A percentile compares a stretch with the other conserved stretches of the same genome.
phyloP scores from a whole-genome alignment of 148 eudicot genomes.

The Beta vulgaris region DNA sequence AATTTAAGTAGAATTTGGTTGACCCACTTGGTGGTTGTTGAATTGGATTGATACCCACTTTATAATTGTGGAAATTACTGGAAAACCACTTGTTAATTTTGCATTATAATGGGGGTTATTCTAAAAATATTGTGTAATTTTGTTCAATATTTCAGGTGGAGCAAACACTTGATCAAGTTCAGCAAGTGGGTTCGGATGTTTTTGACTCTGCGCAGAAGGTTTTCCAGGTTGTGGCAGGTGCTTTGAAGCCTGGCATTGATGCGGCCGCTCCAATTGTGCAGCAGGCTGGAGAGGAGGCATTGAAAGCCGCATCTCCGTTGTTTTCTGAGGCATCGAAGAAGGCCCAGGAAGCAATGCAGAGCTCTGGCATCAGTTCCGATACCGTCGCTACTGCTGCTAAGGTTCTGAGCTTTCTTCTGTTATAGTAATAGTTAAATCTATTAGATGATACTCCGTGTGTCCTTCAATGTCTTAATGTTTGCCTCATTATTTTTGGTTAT shows the following conservation, averaged over 20 bases:
- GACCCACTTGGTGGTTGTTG: neutral
- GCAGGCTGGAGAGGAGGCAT: conserved; percentile 74
- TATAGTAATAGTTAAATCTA: neutral
- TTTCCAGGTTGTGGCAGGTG: conserved; percentile 41
- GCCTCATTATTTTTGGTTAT: no score
- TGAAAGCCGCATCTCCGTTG: conserved; percentile 67
- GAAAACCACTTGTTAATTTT: neutral
- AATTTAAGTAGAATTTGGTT: neutral
- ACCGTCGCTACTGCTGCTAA: conserved; percentile 73
- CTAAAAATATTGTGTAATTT: neutral
- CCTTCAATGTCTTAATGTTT: no score
- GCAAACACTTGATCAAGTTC: conserved; percentile 70
- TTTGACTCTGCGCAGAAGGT: conserved; percentile 48
- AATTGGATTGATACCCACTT: neutral
- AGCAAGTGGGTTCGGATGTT: conserved; percentile 60
- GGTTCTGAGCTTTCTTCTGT: conserved; percentile 35
- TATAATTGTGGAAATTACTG: neutral
- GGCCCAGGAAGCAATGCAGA: conserved; percentile 85
- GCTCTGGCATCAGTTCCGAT: conserved; percentile 69
- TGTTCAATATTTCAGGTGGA: conserved; percentile 57
- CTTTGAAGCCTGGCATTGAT: conserved; percentile 75
- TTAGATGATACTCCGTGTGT: neutral
- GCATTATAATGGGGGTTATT: neutral
- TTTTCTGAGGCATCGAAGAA: conserved; percentile 75
- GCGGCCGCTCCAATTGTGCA: conserved; percentile 70